These are phyloP conservation scores for Zymoseptoria ardabiliae DNA, from an alignment of 2,329 filamentous ascomycete genomes.

Conservation along the genomic window DNA sequence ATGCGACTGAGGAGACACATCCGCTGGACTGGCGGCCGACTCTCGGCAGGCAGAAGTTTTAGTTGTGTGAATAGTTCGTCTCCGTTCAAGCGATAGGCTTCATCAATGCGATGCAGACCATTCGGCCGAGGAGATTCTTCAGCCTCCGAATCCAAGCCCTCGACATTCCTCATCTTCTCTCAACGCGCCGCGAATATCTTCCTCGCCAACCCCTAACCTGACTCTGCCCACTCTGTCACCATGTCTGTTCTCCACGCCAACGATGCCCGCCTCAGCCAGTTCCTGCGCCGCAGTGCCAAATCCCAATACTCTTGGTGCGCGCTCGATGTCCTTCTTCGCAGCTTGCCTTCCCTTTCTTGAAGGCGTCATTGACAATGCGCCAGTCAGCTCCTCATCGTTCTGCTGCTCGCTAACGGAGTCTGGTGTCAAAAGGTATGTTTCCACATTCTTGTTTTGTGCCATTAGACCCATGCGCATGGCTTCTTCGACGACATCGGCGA, in stretches of 20 bases:
- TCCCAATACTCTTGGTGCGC: conserved; percentile 46
- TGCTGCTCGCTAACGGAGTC: conserved; percentile 24
- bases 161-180: conserved; percentile 82
- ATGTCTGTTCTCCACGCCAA: conserved; percentile 69
- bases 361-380: conserved; percentile 26
- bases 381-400: conserved; percentile 19
- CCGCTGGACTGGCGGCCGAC: conserved; percentile 88
- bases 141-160: conserved; percentile 58
- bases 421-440: conserved; percentile 51
- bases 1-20: conserved; percentile 83
- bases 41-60: conserved; percentile 64
- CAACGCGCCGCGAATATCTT: conserved; percentile 83
- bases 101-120: neutral
- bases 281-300: conserved; percentile 71
- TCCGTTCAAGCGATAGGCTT: neutral
- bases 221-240: conserved; percentile 85
- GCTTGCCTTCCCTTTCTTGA: conserved; percentile 27
- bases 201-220: conserved; percentile 75
- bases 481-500: conserved; percentile 86
- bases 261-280: conserved; percentile 76
- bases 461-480: conserved; percentile 61
- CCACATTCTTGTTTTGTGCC: conserved; percentile 51
- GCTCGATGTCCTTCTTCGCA: conserved; percentile 26
- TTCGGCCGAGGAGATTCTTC: neutral
- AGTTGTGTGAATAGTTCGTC: neutral